phyloP scores from a whole-genome alignment of 1,284 basidiomycete genomes.

The Ceratobasidium sp. region DNA sequence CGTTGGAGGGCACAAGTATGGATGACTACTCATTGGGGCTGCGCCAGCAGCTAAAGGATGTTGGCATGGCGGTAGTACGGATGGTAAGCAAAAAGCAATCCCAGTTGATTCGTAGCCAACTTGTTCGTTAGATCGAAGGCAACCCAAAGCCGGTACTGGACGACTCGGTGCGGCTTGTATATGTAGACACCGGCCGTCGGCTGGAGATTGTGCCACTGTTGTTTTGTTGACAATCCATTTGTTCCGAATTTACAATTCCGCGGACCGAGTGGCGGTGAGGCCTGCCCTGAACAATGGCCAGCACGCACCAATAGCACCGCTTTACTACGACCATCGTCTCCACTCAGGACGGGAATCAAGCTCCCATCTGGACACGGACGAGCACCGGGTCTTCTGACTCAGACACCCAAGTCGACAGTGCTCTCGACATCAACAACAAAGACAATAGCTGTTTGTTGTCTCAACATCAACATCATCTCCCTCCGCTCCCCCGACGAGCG shows the following conservation, averaged over 20 bases:
- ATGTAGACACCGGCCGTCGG: neutral
- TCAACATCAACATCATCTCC: slow-evolving; percentile 7
- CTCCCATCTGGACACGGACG: slow-evolving; percentile 34
- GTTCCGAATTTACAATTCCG: neutral
- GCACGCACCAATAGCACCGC: slow-evolving; percentile 7
- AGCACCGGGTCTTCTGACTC: slow-evolving; percentile 33
- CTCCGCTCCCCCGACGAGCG: neutral
- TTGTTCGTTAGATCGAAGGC: neutral
- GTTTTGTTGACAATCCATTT: neutral
- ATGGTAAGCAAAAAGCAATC: neutral
- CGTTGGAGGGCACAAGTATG: neutral
- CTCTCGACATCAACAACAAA: slow-evolving; percentile 21
- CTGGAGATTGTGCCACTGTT: slow-evolving; percentile 29
- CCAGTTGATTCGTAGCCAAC: too few species aligned
- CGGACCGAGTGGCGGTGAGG: slow-evolving; percentile 3
- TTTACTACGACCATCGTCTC: slow-evolving; percentile 34
- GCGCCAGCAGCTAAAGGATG: slow-evolving; percentile 8
- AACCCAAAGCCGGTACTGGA: neutral
- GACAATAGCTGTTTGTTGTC: neutral
- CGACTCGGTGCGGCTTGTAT: slow-evolving; percentile 16
- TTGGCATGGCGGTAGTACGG: neutral
- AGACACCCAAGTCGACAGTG: slow-evolving; percentile 28
- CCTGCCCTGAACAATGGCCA: slow-evolving; percentile 34
- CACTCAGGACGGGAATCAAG: slow-evolving; percentile 29
- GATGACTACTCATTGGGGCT: slow-evolving; percentile 8